These are phyloP conservation scores for Phlegmacium glaucopus DNA, from an alignment of 768 basidiomycete species.

Conservation along the genomic window DNA sequence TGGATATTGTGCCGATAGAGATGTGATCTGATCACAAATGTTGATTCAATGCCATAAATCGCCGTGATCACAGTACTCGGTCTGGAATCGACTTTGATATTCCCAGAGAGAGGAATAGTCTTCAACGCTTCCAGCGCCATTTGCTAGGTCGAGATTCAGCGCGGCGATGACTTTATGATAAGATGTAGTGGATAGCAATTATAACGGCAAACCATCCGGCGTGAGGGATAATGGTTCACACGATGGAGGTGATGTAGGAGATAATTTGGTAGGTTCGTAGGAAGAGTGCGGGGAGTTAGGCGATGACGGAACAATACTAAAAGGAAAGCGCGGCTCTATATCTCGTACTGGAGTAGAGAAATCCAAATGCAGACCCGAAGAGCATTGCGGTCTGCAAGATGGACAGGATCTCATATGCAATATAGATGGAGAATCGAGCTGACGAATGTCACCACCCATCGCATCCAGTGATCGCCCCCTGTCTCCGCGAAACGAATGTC, in stretches of 20 bases:
- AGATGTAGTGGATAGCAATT: conserved; percentile 2
- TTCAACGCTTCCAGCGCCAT: conserved; percentile 26
- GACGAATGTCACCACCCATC: conserved; percentile 13
- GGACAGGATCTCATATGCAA: conserved; percentile 3
- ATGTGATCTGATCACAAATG: neutral
- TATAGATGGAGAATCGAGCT: neutral
- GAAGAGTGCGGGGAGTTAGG: conserved; percentile 4
- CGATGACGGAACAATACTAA: neutral
- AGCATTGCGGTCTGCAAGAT: conserved; percentile 5
- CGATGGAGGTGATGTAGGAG: conserved; percentile 11
- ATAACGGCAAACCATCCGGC: conserved; percentile 27
- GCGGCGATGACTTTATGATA: conserved; percentile 22
- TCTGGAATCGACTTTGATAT: conserved; percentile 14
- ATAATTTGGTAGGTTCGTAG: conserved; percentile 14
- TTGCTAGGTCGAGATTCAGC: conserved; percentile 23
- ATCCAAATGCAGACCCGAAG: neutral
- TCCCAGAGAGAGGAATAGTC: conserved; percentile 21
- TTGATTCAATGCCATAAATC: conserved; percentile 21
- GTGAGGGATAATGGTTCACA: conserved; percentile 11
- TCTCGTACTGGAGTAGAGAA: no score
- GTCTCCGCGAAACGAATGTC: conserved; percentile 23
- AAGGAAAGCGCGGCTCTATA: neutral
- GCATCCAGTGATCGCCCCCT: conserved; percentile 42
- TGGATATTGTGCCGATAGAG: neutral
- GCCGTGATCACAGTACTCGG: conserved; percentile 17